A percentile compares a stretch with the other conserved stretches of the same genome.
Evolutionary conservation across 2,329 filamentous ascomycete genomes (phyloP).

Genomic region (Colletotrichum abscissum): DNA sequence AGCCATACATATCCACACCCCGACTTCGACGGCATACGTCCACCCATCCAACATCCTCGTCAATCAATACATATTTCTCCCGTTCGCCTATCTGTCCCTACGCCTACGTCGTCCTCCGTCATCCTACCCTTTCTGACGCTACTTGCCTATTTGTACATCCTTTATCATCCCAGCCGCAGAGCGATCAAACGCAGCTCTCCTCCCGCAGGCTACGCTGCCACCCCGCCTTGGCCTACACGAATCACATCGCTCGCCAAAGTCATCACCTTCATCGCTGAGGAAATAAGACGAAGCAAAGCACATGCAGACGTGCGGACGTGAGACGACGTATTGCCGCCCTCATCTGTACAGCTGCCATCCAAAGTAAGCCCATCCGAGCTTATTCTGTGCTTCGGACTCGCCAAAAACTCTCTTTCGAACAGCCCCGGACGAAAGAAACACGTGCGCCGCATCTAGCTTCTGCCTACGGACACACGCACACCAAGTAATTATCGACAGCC

Average conservation of each 20-base stretch:
- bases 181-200: constrained; percentile 2
- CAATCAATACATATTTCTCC: background rate
- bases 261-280: background rate
- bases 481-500: constrained; percentile 1
- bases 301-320: background rate
- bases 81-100: constrained; percentile 4
- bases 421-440: constrained; percentile 20
- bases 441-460: constrained; percentile 12
- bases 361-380: constrained; percentile 25
- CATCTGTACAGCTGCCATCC: constrained; percentile 7
- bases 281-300: background rate
- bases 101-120: constrained; percentile 4
- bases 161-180: constrained; percentile 11
- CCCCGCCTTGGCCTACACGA: constrained; percentile 12
- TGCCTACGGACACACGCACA: background rate
- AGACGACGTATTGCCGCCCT: background rate
- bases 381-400: background rate
- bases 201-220: constrained; percentile 13
- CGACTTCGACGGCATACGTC: background rate
- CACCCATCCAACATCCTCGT: background rate
- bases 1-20: constrained; percentile 11
- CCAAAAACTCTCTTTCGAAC: background rate
- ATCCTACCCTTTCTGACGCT: constrained; percentile 1
- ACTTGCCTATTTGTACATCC: background rate
- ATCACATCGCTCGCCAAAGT: constrained; percentile 3